Evolutionary conservation across 371 early-diverging fungal species (phyloP).

Genomic region (Mortierella sp.): DNA sequence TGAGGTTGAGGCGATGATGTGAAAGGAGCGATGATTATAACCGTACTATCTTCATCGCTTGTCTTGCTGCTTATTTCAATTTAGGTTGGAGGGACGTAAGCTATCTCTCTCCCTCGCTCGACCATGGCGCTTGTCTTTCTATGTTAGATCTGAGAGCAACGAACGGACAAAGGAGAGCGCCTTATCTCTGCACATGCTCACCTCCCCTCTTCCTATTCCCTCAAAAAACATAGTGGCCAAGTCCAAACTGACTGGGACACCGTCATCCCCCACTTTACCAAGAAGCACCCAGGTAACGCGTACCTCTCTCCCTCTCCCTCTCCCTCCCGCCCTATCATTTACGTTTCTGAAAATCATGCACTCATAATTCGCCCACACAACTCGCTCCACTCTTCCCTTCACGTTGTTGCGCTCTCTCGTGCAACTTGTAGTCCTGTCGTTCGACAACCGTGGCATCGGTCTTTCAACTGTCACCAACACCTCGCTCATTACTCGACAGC

Average conservation of each 20-base stretch:
- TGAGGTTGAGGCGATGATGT: background rate
- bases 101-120: background rate
- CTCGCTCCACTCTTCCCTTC: background rate
- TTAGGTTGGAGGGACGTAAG: slow-evolving; percentile 16
- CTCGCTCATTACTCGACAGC: slow-evolving; percentile 8
- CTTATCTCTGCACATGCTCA: background rate
- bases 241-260: slow-evolving; percentile 17
- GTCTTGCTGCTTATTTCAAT: background rate
- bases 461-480: slow-evolving; percentile 18
- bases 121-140: background rate
- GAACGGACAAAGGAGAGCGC: background rate
- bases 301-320: background rate
- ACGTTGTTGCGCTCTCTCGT: background rate
- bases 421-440: slow-evolving; percentile 5
- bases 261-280: slow-evolving; percentile 12
- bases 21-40: background rate
- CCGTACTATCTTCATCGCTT: background rate
- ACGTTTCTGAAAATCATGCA: background rate
- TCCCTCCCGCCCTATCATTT: background rate
- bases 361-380: background rate
- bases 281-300: slow-evolving; percentile 8
- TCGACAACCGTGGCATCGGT: slow-evolving; percentile 18
- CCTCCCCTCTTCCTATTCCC: too few relatives aligned
- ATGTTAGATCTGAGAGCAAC: background rate
- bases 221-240: slow-evolving; percentile 3